Base-by-base conservation (phyloP, 2,329 filamentous ascomycete species). In the Thelonectria olida region DNA sequence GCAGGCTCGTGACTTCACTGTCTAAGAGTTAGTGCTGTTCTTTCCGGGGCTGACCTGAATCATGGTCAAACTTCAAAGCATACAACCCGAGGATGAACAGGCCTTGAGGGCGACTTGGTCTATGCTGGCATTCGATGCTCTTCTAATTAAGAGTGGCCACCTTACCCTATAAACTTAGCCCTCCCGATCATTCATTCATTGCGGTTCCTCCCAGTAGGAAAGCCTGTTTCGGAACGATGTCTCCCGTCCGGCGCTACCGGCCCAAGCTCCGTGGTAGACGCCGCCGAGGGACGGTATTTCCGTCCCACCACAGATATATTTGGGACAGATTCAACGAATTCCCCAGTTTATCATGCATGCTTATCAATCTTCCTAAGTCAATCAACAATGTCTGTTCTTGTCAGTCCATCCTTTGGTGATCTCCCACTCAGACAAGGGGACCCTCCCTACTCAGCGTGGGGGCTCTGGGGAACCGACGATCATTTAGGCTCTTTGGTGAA, bases 401-500 rank as follows among this genome's bases (percentile, higher is more conserved):
- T 10, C 25, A 15, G 9, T 12, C 42, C 57, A 38, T n/a, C 38
- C 5, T 56, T 56, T 9, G 15, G 23, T 19, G 47, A 48, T 19
- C 47, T 61, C 12, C 58, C 58, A 20, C 41, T 61, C 4, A 39
- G 34, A 41, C 44, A 52, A 15, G 47, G 53, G 12, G 58, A 61
- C 17, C 58, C 52, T 25, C 48, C 48, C 7, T 52, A 56, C 25
- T 61, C 52, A 8, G 52, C 52, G 5, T 61, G 58, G 58, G 52
- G 58, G 1, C 52, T 55, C 6, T 61, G 58, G 52, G 57, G 57
- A 8, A 23, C 39, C 9, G 52, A 61, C 3, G 52, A 61, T 25
- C 58, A 56, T 28, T 31, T 56, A 22, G 58, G 58, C 19, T 56
- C 52, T 34, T 56, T 56, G 47, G 58, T 61, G 34, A 28, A 5